Conservation (phyloP, 177 flowering plant species). For the Telopea speciosissima region DNA sequence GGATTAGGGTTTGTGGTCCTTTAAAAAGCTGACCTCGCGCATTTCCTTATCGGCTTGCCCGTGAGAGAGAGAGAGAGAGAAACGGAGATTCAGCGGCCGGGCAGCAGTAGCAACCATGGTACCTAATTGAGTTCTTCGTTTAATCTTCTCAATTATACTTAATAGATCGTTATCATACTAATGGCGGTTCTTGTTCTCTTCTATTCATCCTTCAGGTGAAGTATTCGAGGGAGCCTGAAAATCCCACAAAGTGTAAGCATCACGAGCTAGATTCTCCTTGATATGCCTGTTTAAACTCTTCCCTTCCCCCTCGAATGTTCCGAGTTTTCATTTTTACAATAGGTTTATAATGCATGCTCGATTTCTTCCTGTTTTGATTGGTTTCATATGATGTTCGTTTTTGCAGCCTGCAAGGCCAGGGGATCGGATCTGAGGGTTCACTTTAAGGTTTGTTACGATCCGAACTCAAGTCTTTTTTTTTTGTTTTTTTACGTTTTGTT, state of each 20-base stretch:
- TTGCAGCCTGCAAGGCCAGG: slow-evolving; percentile 62
- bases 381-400: slow-evolving; percentile 3
- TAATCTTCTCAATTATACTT: background rate
- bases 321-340: background rate
- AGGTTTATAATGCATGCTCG: background rate
- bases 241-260: slow-evolving; percentile 35
- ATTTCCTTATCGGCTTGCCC: background rate
- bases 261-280: background rate
- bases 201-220: slow-evolving; percentile 39
- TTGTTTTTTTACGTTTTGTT: background rate
- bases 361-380: background rate
- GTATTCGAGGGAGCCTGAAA: slow-evolving; percentile 74
- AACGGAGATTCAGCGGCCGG: background rate
- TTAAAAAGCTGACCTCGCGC: background rate
- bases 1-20: background rate
- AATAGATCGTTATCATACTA: background rate
- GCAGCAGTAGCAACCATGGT: background rate
- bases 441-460: slow-evolving; percentile 37
- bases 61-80: background rate
- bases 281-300: no score
- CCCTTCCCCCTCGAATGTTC: no score
- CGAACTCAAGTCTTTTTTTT: background rate
- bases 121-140: no score
- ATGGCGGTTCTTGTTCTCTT: background rate
- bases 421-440: slow-evolving; percentile 56